Base-by-base conservation (phyloP, 352 stramenopile genomes). In the Pythium aphanidermatum region DNA sequence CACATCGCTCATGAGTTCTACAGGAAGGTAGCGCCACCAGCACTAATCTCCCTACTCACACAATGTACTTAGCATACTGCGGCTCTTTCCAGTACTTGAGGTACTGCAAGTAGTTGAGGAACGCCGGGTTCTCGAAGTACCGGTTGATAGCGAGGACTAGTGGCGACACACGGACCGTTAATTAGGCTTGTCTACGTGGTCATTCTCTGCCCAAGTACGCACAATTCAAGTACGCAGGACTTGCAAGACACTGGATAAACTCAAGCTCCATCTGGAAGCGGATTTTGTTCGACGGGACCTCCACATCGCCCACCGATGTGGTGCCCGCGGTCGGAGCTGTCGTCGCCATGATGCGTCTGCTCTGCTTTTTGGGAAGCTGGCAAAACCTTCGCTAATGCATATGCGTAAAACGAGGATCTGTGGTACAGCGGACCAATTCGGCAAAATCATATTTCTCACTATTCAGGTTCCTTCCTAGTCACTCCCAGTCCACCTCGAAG, bases 241-340 rank as follows among this genome's bases (percentile, higher is more conserved):
- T 96, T 12, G 83, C 80, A 26, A 96, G 67, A 38, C 80, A 95
- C 66, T 96, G 87, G 33, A 96, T 83, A 65, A 96, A 96, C 73
- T 96, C 87, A 29, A 96, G 74, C 64, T 96, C 87, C 45, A 95
- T 87, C 63, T 93, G 82, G 68, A 96, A 96, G 58, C 87, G 83
- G 36, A 92, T 81, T 59, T 94, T 76, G 50, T 96, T 93, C 23
- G 86, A 83, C 38, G 81, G 83, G 42, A 92, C 56, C 29, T 90
- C 80, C 27, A 75, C 63, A 17, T 57, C 56, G 37, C 54, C 36
- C 31, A 33, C 26, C 38, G 25, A 9, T n/a, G 30, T 25, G 11
- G 23, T 21, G 12, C 21, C 35, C 16, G 10, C 7, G 9, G 28
- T 14, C 14, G 28, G 7, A 19, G 10, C 6, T 19, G 40, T 16